These are phyloP conservation scores for Apiotrichum mycotoxinovorans DNA, from an alignment of 1,284 basidiomycete species.

Conservation along the genomic window DNA sequence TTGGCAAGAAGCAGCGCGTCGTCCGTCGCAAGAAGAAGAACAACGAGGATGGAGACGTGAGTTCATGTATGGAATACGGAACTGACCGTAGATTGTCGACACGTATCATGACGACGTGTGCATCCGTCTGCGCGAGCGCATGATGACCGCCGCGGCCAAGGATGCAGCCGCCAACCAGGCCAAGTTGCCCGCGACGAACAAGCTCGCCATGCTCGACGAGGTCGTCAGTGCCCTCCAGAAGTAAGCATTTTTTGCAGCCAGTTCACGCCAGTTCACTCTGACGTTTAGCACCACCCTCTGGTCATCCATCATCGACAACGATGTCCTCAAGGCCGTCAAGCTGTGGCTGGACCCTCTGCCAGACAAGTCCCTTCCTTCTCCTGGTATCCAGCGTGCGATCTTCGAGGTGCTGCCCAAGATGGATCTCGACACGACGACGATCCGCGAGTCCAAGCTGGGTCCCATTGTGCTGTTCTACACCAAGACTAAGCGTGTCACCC, in stretches of 20 bases:
- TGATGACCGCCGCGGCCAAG: slow-evolving; percentile 81
- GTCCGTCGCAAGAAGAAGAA: slow-evolving; percentile 64
- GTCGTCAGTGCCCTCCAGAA: slow-evolving; percentile 94
- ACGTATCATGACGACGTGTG: slow-evolving; percentile 89
- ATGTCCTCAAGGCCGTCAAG: slow-evolving; percentile 82
- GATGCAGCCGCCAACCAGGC: slow-evolving; percentile 78
- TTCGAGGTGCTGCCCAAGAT: slow-evolving; percentile 80
- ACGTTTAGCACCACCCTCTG: slow-evolving; percentile 67
- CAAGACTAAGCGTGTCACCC: slow-evolving; percentile 76
- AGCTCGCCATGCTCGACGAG: slow-evolving; percentile 77
- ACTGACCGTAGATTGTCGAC: slow-evolving; percentile 59
- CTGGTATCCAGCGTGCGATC: slow-evolving; percentile 92
- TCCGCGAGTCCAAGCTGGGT: slow-evolving; percentile 91
- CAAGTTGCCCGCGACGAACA: slow-evolving; percentile 79
- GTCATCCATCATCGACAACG: slow-evolving; percentile 93
- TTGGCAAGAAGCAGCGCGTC: slow-evolving; percentile 72
- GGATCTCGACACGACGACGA: slow-evolving; percentile 84
- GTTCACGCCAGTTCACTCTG: slow-evolving; percentile 12
- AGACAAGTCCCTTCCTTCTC: slow-evolving; percentile 84
- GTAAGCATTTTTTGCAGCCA: slow-evolving; percentile 58
- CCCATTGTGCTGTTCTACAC: slow-evolving; percentile 93
- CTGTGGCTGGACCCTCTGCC: slow-evolving; percentile 93
- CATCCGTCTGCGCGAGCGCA: slow-evolving; percentile 72
- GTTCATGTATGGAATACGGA: background rate
- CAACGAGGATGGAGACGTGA: slow-evolving; percentile 57